phyloP scores from a whole-genome alignment of 768 basidiomycete genomes.

The Cyathus striatus region DNA sequence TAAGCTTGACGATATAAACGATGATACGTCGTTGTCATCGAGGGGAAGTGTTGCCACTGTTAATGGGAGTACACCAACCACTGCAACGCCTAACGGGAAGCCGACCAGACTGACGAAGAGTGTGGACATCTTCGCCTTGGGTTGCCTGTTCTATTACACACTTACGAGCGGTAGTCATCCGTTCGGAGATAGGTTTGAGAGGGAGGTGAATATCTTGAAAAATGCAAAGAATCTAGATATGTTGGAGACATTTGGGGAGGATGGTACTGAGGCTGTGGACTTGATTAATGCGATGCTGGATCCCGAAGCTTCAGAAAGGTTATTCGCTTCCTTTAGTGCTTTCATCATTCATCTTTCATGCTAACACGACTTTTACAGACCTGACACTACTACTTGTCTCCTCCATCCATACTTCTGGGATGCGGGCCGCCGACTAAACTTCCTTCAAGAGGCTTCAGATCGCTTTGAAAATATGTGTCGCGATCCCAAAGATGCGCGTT shows the following conservation, averaged over 20 bases:
- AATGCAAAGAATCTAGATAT: constrained; percentile 66
- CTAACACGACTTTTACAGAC: constrained; percentile 38
- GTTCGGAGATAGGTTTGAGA: constrained; percentile 87
- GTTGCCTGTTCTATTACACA: constrained; percentile 93
- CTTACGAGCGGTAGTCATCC: constrained; percentile 90
- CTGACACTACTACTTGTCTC: constrained; percentile 82
- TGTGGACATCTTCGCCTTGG: constrained; percentile 94
- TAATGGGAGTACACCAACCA: constrained; percentile 24
- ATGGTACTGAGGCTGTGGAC: constrained; percentile 86
- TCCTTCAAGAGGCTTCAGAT: constrained; percentile 97
- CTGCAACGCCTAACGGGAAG: constrained; percentile 31
- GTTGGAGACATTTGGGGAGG: constrained; percentile 82
- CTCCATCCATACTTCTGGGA: constrained; percentile 98
- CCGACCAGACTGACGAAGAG: constrained; percentile 83
- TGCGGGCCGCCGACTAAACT: constrained; percentile 74
- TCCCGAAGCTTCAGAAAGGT: constrained; percentile 73
- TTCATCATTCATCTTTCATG: not conserved
- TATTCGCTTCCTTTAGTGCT: constrained; percentile 3
- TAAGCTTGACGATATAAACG: constrained; percentile 74
- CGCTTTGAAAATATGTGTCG: constrained; percentile 97
- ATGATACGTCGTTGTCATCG: constrained; percentile 64
- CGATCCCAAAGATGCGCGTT: constrained; percentile 76
- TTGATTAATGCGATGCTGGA: constrained; percentile 77
- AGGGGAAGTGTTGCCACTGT: constrained; percentile 58
- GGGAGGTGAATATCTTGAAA: constrained; percentile 92